phyloP scores from a whole-genome alignment of 768 basidiomycete species.

The Lactifluus hygrophoroides region DNA sequence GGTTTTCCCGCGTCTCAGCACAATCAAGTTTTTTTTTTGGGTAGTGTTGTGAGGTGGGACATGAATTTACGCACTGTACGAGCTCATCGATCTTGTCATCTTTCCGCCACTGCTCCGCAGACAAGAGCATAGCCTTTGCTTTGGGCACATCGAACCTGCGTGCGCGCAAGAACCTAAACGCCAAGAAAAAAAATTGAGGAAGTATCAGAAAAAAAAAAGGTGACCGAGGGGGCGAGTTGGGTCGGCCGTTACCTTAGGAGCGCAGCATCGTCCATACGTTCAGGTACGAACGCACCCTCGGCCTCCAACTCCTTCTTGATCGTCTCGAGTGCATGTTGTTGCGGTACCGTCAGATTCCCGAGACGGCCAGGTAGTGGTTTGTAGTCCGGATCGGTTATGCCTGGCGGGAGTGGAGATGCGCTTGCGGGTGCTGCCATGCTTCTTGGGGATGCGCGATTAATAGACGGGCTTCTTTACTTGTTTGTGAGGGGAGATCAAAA shows the following conservation, averaged over 20 bases:
- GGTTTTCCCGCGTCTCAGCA: constrained; percentile 4
- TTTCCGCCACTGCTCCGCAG: constrained; percentile 83
- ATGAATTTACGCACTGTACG: constrained; percentile 38
- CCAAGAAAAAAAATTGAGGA: not conserved
- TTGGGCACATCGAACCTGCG: constrained; percentile 82
- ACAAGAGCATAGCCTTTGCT: constrained; percentile 77
- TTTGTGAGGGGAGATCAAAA: not conserved
- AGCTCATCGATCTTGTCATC: constrained; percentile 77
- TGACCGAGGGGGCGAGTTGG: not conserved
- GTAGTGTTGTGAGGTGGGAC: too few relatives aligned
- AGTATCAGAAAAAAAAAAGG: not conserved
- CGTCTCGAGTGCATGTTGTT: constrained; percentile 59
- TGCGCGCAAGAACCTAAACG: constrained; percentile 76
- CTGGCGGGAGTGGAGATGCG: constrained; percentile 47
- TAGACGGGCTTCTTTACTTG: not conserved
- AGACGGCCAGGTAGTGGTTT: constrained; percentile 62
- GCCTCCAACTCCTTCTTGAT: constrained; percentile 56
- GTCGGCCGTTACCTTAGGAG: constrained; percentile 48
- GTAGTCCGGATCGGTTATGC: constrained; percentile 56
- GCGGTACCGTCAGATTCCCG: constrained; percentile 62
- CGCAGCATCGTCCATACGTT: constrained; percentile 62
- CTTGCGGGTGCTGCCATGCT: constrained; percentile 29
- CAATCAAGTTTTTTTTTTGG: not conserved
- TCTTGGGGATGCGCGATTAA: not conserved
- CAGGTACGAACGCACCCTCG: constrained; percentile 50